Percentiles rank a stretch among this genome's conserved stretches.
Conservation (phyloP, 768 basidiomycete species). For the Mrakia gelida region DNA sequence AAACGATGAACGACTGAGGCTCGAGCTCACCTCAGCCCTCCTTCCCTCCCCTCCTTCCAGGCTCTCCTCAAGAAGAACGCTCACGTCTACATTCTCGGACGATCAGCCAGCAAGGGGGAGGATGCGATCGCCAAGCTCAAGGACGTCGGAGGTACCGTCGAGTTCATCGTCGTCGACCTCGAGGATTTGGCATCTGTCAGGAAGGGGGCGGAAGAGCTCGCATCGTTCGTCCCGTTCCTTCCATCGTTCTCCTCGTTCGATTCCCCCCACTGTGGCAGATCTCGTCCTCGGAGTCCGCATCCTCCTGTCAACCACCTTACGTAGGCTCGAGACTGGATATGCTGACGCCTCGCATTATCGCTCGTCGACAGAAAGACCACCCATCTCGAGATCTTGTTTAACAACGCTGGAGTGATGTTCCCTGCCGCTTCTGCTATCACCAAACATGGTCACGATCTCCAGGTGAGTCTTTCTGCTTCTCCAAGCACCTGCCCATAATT, state of each 20-base stretch:
- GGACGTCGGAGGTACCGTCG: neutral
- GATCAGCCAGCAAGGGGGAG: constrained; percentile 15
- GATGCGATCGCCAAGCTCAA: constrained; percentile 2
- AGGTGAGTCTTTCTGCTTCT: constrained; percentile 1
- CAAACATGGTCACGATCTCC: constrained; percentile 8
- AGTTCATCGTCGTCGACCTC: constrained; percentile 16
- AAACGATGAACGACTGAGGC: neutral
- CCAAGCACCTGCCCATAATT: neutral
- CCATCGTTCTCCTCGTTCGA: neutral
- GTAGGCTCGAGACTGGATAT: no score
- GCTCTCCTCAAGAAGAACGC: constrained; percentile 25
- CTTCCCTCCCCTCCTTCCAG: neutral
- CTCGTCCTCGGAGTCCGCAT: no score
- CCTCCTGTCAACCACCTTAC: no score
- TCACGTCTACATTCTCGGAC: constrained; percentile 27
- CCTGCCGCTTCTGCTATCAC: neutral
- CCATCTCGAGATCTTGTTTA: constrained; percentile 17
- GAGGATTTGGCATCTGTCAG: constrained; percentile 2
- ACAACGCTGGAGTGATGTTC: constrained; percentile 25
- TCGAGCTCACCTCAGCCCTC: neutral
- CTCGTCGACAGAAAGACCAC: neutral
- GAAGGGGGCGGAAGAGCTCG: constrained; percentile 12
- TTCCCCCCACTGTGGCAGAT: neutral
- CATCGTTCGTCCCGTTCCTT: constrained; percentile 1
- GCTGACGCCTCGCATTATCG: no score